Percentiles rank a stretch among this genome's conserved stretches.
These are phyloP conservation scores for Stagonosporopsis cucurbitacearum DNA, from an alignment of 2,329 filamentous ascomycete species.

Conservation along the genomic window DNA sequence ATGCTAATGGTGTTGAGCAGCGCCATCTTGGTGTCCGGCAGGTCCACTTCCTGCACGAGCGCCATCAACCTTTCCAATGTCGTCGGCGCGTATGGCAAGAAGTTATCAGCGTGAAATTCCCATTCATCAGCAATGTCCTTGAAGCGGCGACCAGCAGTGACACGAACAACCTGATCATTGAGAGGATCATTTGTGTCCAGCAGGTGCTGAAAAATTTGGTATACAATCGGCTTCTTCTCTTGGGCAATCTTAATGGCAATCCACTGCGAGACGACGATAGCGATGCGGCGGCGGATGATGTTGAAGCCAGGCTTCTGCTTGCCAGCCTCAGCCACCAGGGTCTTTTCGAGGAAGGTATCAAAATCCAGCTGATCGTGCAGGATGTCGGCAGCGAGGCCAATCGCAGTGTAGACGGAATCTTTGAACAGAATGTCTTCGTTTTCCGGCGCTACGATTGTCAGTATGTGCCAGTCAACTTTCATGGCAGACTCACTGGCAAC, in stretches of 20 bases:
- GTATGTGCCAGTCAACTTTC: neutral
- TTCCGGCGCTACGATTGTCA: constrained; percentile 54
- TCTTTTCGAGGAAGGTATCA: constrained; percentile 75
- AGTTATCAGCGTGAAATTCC: constrained; percentile 75
- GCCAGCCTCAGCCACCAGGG: constrained; percentile 80
- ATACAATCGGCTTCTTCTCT: constrained; percentile 74
- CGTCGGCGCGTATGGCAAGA: constrained; percentile 77
- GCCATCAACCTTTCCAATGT: constrained; percentile 76
- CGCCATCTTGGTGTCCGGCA: constrained; percentile 88
- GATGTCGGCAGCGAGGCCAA: constrained; percentile 83
- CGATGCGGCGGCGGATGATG: constrained; percentile 83
- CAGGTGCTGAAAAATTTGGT: constrained; percentile 87
- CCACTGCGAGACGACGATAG: constrained; percentile 90
- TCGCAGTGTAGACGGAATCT: constrained; percentile 92
- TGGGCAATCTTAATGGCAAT: constrained; percentile 76
- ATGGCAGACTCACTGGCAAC: constrained; percentile 66
- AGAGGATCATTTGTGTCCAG: constrained; percentile 76
- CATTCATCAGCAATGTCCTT: constrained; percentile 83
- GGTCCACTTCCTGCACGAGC: constrained; percentile 79
- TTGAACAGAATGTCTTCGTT: constrained; percentile 80
- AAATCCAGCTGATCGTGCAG: constrained; percentile 81
- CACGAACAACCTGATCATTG: constrained; percentile 90
- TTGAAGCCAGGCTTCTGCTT: constrained; percentile 72
- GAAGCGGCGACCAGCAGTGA: constrained; percentile 88
- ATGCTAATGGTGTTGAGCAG: constrained; percentile 85